Base-by-base conservation (phyloP, 768 basidiomycete genomes). In the Podaxis sp. region DNA sequence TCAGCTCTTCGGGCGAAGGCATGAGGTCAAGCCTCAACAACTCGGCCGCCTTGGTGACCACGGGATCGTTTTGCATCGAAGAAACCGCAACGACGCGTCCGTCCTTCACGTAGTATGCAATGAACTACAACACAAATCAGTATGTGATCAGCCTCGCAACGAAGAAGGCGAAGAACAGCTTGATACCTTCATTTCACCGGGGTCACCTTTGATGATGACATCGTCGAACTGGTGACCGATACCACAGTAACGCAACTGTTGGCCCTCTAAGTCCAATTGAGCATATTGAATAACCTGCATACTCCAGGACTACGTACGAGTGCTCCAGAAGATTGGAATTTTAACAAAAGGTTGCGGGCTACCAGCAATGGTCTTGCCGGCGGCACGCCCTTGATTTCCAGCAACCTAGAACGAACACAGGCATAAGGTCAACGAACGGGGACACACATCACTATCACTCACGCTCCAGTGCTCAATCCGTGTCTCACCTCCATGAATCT, bases 401-500 rank as follows among this genome's bases (percentile, higher is more conserved):
- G 94, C 93, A 62, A 95, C 89, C 87, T 89, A 44, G 5, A 58
- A 40, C 8, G 2, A 17, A 40, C 48, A 63, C 54, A 38, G 52
- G 17, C 2, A 52, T 63, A 24, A 52, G 52, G 59, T 39, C 8
- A 58, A 33, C 57, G 15, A 26, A 51, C 30, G 11, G 19, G 46
- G 44, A 11, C 36, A n/a, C 8, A 26, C 1, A 51, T 24, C 59
- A 39, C 19, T 30, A 33, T n/a, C 12, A 63, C 15, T 22, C 65
- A 89, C 93, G 75, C 94, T 94, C 93, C 95, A 96, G 74, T 96
- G 95, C 74, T 96, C 94, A 62, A 96, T 87, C 54, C 93, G 77
- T 28, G 77, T 77, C 48, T 76, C 72, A 49, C 78, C 80, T 13
- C 88, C 86, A 6, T 76, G 79, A 2, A 76, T 73, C 62, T 90